phyloP scores from a whole-genome alignment of 768 basidiomycete genomes.

The Suillus sp. region DNA sequence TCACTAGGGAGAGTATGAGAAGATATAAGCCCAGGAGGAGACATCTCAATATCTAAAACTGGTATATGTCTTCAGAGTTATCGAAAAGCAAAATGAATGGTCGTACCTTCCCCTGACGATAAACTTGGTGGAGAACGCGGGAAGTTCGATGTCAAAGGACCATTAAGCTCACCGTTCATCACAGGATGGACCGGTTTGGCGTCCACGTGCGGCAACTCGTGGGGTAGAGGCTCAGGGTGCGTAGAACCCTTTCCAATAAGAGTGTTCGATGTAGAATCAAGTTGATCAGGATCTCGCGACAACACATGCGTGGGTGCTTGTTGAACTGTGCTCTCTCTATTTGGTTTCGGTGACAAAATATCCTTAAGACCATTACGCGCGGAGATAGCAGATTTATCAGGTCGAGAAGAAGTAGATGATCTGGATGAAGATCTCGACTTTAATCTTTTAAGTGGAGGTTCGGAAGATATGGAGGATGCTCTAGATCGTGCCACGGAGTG shows the following conservation, averaged over 20 bases:
- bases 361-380: slow-evolving; percentile 15
- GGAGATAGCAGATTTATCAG: slow-evolving; percentile 31
- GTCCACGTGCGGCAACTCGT: slow-evolving; percentile 27
- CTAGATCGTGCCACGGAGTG: slow-evolving; percentile 28
- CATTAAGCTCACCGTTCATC: slow-evolving; percentile 19
- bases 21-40: slow-evolving; percentile 8
- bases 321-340: background rate
- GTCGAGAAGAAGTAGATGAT: slow-evolving; percentile 46
- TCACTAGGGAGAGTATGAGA: slow-evolving; percentile 7
- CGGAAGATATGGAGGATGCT: slow-evolving; percentile 32
- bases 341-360: slow-evolving; percentile 1
- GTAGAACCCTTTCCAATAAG: background rate
- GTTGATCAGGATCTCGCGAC: slow-evolving; percentile 6
- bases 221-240: slow-evolving; percentile 24
- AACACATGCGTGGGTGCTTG: background rate
- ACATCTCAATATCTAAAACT: slow-evolving; percentile 9
- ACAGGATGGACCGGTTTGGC: slow-evolving; percentile 19
- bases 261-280: slow-evolving; percentile 15
- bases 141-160: slow-evolving; percentile 12
- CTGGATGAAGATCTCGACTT: slow-evolving; percentile 53
- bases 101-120: slow-evolving; percentile 1
- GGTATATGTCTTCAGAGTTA: slow-evolving; percentile 5
- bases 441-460: slow-evolving; percentile 35
- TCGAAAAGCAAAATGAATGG: background rate
- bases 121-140: slow-evolving; percentile 3